Evolutionary conservation across 2,329 filamentous ascomycete species (phyloP).

Genomic region (Cercospora zeina): DNA sequence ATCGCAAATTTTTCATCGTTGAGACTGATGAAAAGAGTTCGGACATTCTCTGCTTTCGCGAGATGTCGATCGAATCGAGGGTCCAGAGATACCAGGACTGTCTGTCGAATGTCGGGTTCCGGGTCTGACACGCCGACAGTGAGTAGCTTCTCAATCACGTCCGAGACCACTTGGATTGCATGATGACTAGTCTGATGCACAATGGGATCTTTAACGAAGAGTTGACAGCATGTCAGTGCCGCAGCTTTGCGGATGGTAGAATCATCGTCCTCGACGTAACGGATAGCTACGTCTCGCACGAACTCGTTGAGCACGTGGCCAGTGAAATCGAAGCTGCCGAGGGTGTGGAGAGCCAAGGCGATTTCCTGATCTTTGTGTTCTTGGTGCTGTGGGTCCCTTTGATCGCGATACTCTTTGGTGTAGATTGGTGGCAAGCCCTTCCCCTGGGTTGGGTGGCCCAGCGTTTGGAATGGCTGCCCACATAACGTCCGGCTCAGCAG

Average conservation of each 20-base stretch:
- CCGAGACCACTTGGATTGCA: slow-evolving; percentile 92
- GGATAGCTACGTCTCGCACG: slow-evolving; percentile 94
- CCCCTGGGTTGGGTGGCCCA: slow-evolving; percentile 89
- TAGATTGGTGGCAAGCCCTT: slow-evolving; percentile 78
- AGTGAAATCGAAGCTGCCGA: slow-evolving; percentile 96
- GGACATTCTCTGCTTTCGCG: slow-evolving; percentile 96
- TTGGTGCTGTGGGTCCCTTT: slow-evolving; percentile 77
- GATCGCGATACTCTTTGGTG: slow-evolving; percentile 66
- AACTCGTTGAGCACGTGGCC: slow-evolving; percentile 96
- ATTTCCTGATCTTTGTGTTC: slow-evolving; percentile 82
- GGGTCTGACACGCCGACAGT: slow-evolving; percentile 91
- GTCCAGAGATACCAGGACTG: slow-evolving; percentile 85
- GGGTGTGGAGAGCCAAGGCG: slow-evolving; percentile 86
- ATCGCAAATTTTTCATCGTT: slow-evolving; percentile 95
- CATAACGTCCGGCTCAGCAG: slow-evolving; percentile 94
- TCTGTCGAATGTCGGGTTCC: slow-evolving; percentile 82
- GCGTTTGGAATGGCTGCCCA: slow-evolving; percentile 84
- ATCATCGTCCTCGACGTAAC: slow-evolving; percentile 96
- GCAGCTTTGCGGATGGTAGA: slow-evolving; percentile 90
- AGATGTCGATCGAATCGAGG: slow-evolving; percentile 93
- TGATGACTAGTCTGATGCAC: slow-evolving; percentile 97
- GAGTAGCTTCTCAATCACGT: slow-evolving; percentile 94
- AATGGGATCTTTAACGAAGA: slow-evolving; percentile 95
- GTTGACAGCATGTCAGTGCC: slow-evolving; percentile 93
- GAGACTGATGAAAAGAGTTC: slow-evolving; percentile 89